Evolutionary conservation across 345 rosid species (phyloP), one percentile per base, ranked within the genome.

Genomic region (Dovyalis caffra): DNA sequence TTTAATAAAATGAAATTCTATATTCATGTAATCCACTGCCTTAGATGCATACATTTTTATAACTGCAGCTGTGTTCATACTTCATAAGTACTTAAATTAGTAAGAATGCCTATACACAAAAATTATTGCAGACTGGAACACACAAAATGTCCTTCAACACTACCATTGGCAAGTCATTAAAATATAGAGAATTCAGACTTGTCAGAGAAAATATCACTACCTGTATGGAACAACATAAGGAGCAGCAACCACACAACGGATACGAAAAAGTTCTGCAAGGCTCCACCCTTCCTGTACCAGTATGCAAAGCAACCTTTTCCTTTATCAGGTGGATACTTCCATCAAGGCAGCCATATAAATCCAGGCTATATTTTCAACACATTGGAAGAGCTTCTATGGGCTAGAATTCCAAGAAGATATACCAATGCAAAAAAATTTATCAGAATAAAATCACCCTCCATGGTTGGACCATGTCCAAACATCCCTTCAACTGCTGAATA

Each of bases 171-270:
- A 8, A 64, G 49, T 16, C 15, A 40, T 67, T 68, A 57, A 26
- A 20, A 40, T 3, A 45, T 2, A 65, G 43, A 26, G 49, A 65
- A 71, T 12, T n/a, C n/a, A n/a, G n/a, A n/a, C n/a, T n/a, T n/a
- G n/a, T 51, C 68, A 66, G 38, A 72, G 38, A 71, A 21, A 56
- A 45, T 76, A 70, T 35, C 3, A n/a, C 76, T 81, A 94, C 98
- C 97, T 90, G 74, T 92, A 94, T 35, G 97, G 98, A 82, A 94
- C 93, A 73, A 92, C 91, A 85, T 94, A 94, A 66, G 98, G 98
- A 80, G 97, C 94, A 74, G 94, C 88, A 82, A 90, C 88, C 64
- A 90, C 79, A 74, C 97, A 92, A 65, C 74, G 90, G 58, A 92
- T 85, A 70, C 64, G 84, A 71, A 88, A 92, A 79, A 85, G 92